A percentile compares a stretch with the other conserved stretches of the same genome.
Conservation (phyloP, 192 early-diverging fungal species). For the Coemansia sp. region DNA sequence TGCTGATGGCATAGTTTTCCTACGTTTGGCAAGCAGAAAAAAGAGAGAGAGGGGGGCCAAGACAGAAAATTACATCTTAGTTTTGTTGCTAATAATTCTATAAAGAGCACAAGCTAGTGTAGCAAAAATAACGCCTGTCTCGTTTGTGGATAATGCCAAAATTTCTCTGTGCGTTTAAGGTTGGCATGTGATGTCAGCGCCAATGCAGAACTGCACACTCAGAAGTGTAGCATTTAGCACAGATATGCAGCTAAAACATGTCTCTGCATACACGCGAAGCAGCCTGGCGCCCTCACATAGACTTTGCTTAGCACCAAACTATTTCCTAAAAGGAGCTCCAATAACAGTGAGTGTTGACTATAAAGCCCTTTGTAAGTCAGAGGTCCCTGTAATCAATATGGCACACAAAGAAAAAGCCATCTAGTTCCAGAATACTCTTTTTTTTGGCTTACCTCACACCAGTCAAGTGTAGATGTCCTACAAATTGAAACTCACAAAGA, state of each 20-base stretch:
- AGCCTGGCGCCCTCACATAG: not conserved
- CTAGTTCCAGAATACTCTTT: not conserved
- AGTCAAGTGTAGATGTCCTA: slow-evolving; percentile 68
- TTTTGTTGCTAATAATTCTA: too few species aligned
- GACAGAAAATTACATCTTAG: too few species aligned
- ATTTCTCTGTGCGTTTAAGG: not conserved
- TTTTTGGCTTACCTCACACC: slow-evolving; percentile 67
- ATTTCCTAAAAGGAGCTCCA: not conserved
- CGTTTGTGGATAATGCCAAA: not conserved
- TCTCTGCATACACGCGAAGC: not conserved
- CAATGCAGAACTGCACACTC: not conserved
- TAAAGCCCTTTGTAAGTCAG: too few species aligned
- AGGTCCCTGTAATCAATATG: too few species aligned
- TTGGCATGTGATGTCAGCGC: not conserved
- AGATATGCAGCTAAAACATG: not conserved
- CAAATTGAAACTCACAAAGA: not conserved
- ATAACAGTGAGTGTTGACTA: not conserved
- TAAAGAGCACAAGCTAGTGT: not conserved
- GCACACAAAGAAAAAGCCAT: not conserved
- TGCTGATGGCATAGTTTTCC: slow-evolving; percentile 68
- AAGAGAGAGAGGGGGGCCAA: not conserved
- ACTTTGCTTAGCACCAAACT: not conserved
- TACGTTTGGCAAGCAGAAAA: slow-evolving; percentile 13
- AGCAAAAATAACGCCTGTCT: not conserved
- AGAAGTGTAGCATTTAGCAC: not conserved